A percentile compares a stretch with the other conserved stretches of the same genome.
phyloP scores from a whole-genome alignment of 805 yeast species.

The Candida loeiensis region DNA sequence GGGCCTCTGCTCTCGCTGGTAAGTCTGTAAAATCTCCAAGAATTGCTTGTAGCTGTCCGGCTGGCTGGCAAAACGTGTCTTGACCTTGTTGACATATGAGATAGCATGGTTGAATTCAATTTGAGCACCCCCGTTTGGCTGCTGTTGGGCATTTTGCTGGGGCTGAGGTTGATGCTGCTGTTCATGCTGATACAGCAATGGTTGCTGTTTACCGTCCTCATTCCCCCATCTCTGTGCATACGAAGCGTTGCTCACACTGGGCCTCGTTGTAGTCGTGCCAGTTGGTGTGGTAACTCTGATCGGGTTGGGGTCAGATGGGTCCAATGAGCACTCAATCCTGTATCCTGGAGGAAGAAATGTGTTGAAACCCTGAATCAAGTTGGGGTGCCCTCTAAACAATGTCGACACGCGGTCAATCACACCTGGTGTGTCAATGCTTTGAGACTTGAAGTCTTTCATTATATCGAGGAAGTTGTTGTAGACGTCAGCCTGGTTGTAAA shows the following conservation, averaged over 20 bases:
- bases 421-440: constrained; percentile 95
- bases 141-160: constrained; percentile 16
- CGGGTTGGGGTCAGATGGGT: constrained; percentile 87
- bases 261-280: constrained; percentile 71
- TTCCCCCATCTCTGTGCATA: constrained; percentile 24
- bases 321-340: constrained; percentile 83
- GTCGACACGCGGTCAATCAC: constrained; percentile 94
- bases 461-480: constrained; percentile 94
- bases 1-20: constrained; percentile 93
- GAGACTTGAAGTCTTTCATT: constrained; percentile 98
- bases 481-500: constrained; percentile 88
- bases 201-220: constrained; percentile 17
- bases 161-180: constrained; percentile 11
- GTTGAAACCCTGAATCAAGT: constrained; percentile 93
- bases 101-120: constrained; percentile 97
- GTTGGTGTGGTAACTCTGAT: constrained; percentile 93
- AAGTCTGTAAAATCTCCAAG: constrained; percentile 91
- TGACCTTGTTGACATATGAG: constrained; percentile 92
- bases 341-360: constrained; percentile 97
- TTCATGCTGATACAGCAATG: constrained; percentile 4
- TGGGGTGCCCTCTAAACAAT: constrained; percentile 88
- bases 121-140: constrained; percentile 55
- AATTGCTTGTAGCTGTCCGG: constrained; percentile 96
- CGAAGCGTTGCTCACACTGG: constrained; percentile 39
- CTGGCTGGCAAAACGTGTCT: constrained; percentile 86